Base-by-base conservation (phyloP, 768 basidiomycete genomes). In the Gloeopeniophorella convolvens region DNA sequence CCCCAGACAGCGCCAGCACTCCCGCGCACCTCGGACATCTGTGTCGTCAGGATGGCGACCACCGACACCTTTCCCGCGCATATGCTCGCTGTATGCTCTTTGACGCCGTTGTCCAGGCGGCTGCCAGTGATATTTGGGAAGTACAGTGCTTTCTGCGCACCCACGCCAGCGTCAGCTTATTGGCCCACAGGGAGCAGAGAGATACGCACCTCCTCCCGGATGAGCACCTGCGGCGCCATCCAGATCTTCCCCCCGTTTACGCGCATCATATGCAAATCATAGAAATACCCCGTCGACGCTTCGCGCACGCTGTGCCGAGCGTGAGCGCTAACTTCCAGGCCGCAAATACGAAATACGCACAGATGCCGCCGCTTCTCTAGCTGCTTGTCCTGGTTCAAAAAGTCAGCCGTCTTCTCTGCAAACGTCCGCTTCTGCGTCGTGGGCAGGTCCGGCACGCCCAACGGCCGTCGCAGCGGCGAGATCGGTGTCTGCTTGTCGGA, bases 161-260 rank as follows among this genome's bases (percentile, higher is more conserved):
- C 16, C 2, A 16, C 28, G 21, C 8, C 13, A 18, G 40, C 5
- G 28, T 44, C 15, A 3, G n/a, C 54, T 24, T 51, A 33, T 47
- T 24, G n/a, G 11, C 23, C 9, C 31, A 16, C 42, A 21, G 28
- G 36, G 11, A 30, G 16, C 23, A 21, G 12, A 1, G 11, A 37
- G 23, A 40, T 36, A 75, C 88, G 58, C 62, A 94, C 94, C 57
- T 95, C 90, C 70, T 92, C 89, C 24, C 83, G 80, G 55, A 98
- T 92, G 59, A 97, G 73, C 18, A 88, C 85, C 18, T 77, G 81
- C 1, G 93, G 94, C 10, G 92, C 93, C 44, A 92, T 79, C 92
- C 91, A 98, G 8, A 87, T 85, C 70, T 98, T 98, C 13, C 95
- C 95, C 13, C 91, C 93, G 59, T 91, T 79, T 35, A 75, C 75